Percentiles rank a stretch among this genome's conserved stretches.
These are phyloP conservation scores for Oemleria cerasiformis DNA, from an alignment of 306 rosid genomes.

Conservation along the genomic window DNA sequence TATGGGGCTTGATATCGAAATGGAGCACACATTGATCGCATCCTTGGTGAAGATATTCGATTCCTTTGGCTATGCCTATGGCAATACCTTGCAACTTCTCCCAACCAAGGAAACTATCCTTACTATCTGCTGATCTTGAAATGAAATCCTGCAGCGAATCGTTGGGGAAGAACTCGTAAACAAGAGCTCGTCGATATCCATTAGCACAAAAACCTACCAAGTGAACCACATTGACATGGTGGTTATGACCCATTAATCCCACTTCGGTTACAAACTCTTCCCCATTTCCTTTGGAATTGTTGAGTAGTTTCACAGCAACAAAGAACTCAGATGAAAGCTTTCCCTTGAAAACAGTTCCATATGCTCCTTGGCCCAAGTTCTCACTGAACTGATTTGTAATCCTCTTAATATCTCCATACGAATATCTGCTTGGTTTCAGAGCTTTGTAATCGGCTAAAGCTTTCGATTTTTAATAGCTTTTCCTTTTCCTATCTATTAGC, in stretches of 20 bases:
- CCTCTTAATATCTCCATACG: constrained; percentile 34
- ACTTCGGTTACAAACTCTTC: constrained; percentile 22
- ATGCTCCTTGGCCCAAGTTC: constrained; percentile 35
- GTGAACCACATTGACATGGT: constrained; percentile 41
- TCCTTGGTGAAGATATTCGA: constrained; percentile 41
- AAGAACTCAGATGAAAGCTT: constrained; percentile 18
- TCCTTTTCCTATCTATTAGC: constrained; percentile 11
- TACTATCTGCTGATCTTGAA: constrained; percentile 13
- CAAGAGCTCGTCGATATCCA: constrained; percentile 30
- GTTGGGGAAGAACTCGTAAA: constrained; percentile 37
- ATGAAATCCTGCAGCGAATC: constrained; percentile 29
- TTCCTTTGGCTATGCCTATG: constrained; percentile 36
- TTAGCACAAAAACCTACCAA: constrained; percentile 42
- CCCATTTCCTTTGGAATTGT: neutral
- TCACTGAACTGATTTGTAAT: constrained; percentile 33
- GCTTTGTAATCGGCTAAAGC: constrained; percentile 33
- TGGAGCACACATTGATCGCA: constrained; percentile 31
- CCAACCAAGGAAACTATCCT: constrained; percentile 32
- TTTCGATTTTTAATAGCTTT: constrained; percentile 28
- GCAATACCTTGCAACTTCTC: constrained; percentile 28
- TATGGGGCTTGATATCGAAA: constrained; percentile 42
- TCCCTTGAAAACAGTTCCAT: constrained; percentile 38
- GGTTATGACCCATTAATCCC: constrained; percentile 31
- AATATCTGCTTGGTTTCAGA: constrained; percentile 38
- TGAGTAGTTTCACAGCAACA: constrained; percentile 6